Evolutionary conservation across 805 yeast species (phyloP).

Genomic region (Candida vartiovaarae): DNA sequence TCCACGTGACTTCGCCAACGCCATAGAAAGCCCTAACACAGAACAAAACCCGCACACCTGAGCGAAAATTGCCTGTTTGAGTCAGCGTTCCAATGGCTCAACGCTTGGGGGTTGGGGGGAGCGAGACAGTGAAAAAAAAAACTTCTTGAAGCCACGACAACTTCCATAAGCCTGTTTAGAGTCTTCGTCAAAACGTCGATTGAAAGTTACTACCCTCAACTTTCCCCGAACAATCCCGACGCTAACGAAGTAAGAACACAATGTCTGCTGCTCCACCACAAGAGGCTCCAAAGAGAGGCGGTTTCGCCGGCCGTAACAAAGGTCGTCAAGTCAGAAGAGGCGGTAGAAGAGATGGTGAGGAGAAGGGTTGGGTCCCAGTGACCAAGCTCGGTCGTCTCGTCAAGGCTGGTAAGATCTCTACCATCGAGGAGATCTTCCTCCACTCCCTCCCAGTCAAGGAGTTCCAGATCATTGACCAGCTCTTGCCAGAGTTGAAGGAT

Average conservation of each 20-base stretch:
- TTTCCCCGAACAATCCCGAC: constrained; percentile 48
- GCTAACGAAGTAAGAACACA: constrained; percentile 17
- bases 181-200: constrained; percentile 30
- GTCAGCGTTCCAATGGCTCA: no score
- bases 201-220: constrained; percentile 48
- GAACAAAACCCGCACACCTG: no score
- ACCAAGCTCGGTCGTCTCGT: constrained; percentile 99
- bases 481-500: constrained; percentile 93
- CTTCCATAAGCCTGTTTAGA: no score
- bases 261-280: constrained; percentile 36
- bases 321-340: constrained; percentile 62
- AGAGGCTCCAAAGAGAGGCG: constrained; percentile 42
- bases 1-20: no score
- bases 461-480: constrained; percentile 95
- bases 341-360: constrained; percentile 81
- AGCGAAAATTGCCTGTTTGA: no score
- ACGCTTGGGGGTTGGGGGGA: no score
- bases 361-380: constrained; percentile 99
- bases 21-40: no score
- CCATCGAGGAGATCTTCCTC: constrained; percentile 97
- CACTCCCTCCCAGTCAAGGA: constrained; percentile 99
- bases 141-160: no score
- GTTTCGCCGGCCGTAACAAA: constrained; percentile 50
- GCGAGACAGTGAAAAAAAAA: no score
- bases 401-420: constrained; percentile 94